Evolutionary conservation across 352 stramenopile species (phyloP).

Genomic region (Phytophthora rubi): DNA sequence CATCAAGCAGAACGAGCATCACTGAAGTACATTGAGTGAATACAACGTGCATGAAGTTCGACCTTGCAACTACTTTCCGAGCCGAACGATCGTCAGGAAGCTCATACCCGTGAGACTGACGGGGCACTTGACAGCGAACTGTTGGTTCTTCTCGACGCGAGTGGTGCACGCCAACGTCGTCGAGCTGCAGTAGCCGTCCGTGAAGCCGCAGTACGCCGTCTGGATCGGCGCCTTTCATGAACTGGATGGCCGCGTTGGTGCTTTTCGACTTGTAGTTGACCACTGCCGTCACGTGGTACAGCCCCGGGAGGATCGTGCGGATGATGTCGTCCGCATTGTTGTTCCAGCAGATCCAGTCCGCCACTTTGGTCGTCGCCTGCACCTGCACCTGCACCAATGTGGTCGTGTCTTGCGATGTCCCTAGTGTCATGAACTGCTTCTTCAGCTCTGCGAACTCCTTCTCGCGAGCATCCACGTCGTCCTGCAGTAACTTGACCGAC

Average conservation of each 20-base stretch:
- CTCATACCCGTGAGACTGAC: neutral
- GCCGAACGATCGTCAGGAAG: neutral
- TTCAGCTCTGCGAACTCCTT: neutral
- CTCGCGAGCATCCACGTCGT: neutral
- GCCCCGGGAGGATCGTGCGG: neutral
- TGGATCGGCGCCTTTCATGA: slow-evolving; percentile 19
- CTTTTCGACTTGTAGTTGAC: slow-evolving; percentile 8
- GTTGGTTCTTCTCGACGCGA: neutral
- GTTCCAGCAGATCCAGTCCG: slow-evolving; percentile 12
- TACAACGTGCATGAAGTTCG: too few relatives aligned
- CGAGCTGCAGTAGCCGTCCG: neutral
- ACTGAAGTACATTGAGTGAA: too few relatives aligned
- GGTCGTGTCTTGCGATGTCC: neutral
- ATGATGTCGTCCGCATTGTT: neutral
- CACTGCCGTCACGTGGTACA: slow-evolving; percentile 15
- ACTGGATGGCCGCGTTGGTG: slow-evolving; percentile 1
- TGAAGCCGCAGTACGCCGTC: neutral
- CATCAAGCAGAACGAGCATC: too few relatives aligned
- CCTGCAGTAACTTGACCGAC: neutral
- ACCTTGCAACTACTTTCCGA: neutral
- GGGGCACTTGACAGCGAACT: neutral
- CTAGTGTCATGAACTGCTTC: neutral
- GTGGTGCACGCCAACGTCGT: neutral
- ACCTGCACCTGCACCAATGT: neutral
- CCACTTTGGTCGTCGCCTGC: neutral